A percentile compares a stretch with the other conserved stretches of the same genome.
phyloP scores from a whole-genome alignment of 768 basidiomycete species.

The Gymnopilus dilepis region DNA sequence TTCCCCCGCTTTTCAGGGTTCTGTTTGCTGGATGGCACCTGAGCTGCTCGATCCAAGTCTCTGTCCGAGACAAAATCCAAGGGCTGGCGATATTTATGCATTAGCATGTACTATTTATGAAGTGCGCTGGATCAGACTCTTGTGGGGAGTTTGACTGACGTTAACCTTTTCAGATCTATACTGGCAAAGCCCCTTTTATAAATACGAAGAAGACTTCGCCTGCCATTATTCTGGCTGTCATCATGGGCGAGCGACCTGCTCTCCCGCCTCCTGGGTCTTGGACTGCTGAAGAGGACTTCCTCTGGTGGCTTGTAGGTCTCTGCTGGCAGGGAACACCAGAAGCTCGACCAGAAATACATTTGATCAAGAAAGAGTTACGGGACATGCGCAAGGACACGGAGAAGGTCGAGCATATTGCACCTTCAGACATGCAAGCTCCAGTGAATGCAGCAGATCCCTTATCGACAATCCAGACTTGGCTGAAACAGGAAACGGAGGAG shows the following conservation, averaged over 20 bases:
- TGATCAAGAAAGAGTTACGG: conserved; percentile 15
- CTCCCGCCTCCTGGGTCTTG: conserved; percentile 21
- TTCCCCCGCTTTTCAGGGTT: conserved; percentile 17
- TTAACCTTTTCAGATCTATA: conserved; percentile 20
- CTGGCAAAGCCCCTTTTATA: conserved; percentile 15
- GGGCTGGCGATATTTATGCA: conserved; percentile 27
- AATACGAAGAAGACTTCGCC: background rate
- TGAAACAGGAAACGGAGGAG: background rate
- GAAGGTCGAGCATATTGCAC: background rate
- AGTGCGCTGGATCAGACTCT: background rate
- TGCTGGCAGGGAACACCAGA: conserved; percentile 21
- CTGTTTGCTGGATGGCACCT: conserved; percentile 26
- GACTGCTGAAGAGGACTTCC: conserved; percentile 18
- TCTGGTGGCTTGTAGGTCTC: conserved; percentile 24
- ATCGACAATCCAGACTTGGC: background rate
- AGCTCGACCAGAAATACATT: conserved; percentile 15
- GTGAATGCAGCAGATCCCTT: background rate
- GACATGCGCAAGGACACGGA: conserved; percentile 2
- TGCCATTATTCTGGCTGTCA: conserved; percentile 17
- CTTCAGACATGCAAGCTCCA: background rate
- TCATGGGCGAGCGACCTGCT: conserved; percentile 4
- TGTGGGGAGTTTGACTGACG: background rate
- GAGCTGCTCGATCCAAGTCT: conserved; percentile 20
- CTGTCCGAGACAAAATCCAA: background rate
- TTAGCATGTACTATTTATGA: conserved; percentile 28